Conservation (phyloP, 1,139 yeast genomes). For the Suhomyces anneliseae region DNA sequence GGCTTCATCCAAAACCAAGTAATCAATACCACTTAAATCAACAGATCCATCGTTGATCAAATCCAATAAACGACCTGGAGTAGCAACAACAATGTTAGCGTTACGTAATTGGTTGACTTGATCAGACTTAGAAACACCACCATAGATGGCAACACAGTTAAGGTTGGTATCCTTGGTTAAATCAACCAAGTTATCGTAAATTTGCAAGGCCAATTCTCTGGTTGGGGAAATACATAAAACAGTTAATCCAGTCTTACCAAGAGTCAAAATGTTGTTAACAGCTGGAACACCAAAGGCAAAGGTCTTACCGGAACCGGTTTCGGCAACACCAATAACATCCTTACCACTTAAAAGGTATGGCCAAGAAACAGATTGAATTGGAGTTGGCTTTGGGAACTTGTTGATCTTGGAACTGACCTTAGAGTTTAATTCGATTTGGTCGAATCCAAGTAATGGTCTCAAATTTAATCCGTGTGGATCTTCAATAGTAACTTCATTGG, state of each 20-base stretch:
- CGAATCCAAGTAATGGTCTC: conserved; percentile 73
- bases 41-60: conserved; percentile 86
- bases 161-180: conserved; percentile 60
- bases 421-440: conserved; percentile 56
- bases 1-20: conserved; percentile 92
- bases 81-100: conserved; percentile 84
- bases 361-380: conserved; percentile 97
- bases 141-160: conserved; percentile 84
- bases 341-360: conserved; percentile 79
- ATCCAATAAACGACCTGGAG: conserved; percentile 95
- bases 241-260: conserved; percentile 53
- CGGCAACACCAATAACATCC: conserved; percentile 97
- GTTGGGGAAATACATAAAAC: conserved; percentile 94
- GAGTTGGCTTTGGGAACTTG: conserved; percentile 87
- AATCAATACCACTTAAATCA: conserved; percentile 65
- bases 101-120: conserved; percentile 69
- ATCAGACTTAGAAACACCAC: conserved; percentile 96
- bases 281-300: conserved; percentile 98
- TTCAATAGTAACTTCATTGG: conserved; percentile 79
- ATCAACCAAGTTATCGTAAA: conserved; percentile 74
- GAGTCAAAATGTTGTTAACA: conserved; percentile 60
- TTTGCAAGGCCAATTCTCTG: conserved; percentile 94
- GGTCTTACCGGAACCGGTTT: conserved; percentile 97
- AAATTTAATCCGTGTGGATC: conserved; percentile 56
- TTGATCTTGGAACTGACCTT: conserved; percentile 57